A percentile compares a stretch with the other conserved stretches of the same genome.
phyloP scores from a whole-genome alignment of 1,284 basidiomycete genomes.

The Leccinum subatratum region DNA sequence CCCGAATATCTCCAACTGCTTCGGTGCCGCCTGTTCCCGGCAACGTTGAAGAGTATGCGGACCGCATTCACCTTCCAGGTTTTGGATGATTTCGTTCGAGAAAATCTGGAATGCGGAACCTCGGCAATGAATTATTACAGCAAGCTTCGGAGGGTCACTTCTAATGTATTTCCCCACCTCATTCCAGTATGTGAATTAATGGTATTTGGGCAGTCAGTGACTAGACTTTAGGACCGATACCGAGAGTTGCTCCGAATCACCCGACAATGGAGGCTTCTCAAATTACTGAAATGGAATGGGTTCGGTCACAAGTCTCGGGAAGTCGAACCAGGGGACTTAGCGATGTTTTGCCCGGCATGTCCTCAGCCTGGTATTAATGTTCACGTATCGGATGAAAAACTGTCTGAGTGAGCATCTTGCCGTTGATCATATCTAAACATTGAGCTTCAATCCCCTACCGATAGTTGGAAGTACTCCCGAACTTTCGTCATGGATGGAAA shows the following conservation, averaged over 20 bases:
- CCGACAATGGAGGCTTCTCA: conserved; percentile 3
- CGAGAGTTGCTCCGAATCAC: conserved; percentile 11
- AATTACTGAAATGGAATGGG: conserved; percentile 8
- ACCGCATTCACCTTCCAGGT: too few species aligned
- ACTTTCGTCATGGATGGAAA: not conserved
- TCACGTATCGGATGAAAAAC: not conserved
- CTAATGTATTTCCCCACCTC: conserved; percentile 20
- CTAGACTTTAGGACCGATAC: conserved; percentile 7
- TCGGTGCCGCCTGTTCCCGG: too few species aligned
- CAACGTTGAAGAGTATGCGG: too few species aligned
- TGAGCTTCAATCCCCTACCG: not conserved
- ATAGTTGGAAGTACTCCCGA: conserved; percentile 8
- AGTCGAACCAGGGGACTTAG: conserved; percentile 5
- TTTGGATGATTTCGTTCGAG: too few species aligned
- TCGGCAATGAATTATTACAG: conserved; percentile 25
- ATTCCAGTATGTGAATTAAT: conserved; percentile 10
- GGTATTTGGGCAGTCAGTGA: too few species aligned
- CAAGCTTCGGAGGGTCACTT: conserved; percentile 24
- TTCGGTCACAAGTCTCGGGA: not conserved
- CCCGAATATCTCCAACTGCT: conserved; percentile 14
- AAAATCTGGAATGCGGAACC: conserved; percentile 17
- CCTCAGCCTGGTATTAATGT: conserved; percentile 16
- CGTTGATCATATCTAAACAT: not conserved
- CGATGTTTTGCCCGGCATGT: conserved; percentile 16
- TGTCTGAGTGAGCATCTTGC: not conserved